Conservation (phyloP, 805 yeast species). For the Metschnikowia vanudenii region DNA sequence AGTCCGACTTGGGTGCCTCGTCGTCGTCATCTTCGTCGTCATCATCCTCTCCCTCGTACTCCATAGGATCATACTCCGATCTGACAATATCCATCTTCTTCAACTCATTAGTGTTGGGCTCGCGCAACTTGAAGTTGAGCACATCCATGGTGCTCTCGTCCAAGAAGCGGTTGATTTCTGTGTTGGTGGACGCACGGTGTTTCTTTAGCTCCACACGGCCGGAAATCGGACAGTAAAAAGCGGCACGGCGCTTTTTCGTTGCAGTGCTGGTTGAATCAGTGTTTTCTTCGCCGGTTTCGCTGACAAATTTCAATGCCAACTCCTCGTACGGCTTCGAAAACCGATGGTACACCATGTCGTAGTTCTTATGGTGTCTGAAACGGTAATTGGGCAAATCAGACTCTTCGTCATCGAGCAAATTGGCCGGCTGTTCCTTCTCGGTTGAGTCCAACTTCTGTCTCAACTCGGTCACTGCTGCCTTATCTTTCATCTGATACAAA, state of each 20-base stretch:
- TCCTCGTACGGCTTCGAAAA: constrained; percentile 56
- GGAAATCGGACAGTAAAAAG: constrained; percentile 72
- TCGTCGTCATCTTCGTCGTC: constrained; percentile 30
- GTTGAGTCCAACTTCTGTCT: constrained; percentile 35
- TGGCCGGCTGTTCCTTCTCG: constrained; percentile 43
- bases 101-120: constrained; percentile 69
- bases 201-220: constrained; percentile 82
- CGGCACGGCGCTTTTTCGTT: constrained; percentile 49
- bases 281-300: constrained; percentile 25
- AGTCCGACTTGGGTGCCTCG: constrained; percentile 5
- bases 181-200: constrained; percentile 66
- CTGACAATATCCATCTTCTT: constrained; percentile 65
- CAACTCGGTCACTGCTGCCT: constrained; percentile 25
- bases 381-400: constrained; percentile 43
- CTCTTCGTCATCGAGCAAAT: constrained; percentile 46
- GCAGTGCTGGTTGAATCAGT: constrained; percentile 5
- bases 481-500: constrained; percentile 33
- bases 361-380: constrained; percentile 71
- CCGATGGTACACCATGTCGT: constrained; percentile 61
- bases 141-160: constrained; percentile 59
- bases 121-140: constrained; percentile 62
- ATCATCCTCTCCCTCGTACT: constrained; percentile 64
- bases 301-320: constrained; percentile 58
- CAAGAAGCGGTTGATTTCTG: constrained; percentile 52
- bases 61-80: constrained; percentile 75